These are phyloP conservation scores for Suillus decipiens DNA, from an alignment of 768 basidiomycete species.

Conservation along the genomic window DNA sequence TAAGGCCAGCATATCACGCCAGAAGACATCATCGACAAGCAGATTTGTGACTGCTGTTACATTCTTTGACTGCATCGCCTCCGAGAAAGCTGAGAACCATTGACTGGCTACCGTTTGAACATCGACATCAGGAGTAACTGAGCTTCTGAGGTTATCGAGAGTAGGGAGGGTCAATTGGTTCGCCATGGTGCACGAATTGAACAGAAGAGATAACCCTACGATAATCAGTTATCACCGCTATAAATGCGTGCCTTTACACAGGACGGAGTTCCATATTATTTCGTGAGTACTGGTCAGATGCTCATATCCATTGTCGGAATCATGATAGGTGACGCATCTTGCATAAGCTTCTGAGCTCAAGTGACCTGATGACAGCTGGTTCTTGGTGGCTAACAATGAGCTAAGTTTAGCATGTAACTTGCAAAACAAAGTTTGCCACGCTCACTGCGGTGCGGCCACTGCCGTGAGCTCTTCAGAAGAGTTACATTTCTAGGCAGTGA, in stretches of 20 bases:
- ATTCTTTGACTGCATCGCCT: constrained; percentile 35
- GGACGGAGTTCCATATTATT: not conserved
- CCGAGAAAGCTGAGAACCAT: constrained; percentile 46
- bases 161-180: constrained; percentile 22
- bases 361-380: too few relatives aligned
- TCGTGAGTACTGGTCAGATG: not conserved
- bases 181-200: not conserved
- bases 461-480: not conserved
- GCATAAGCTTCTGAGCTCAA: not conserved
- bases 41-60: constrained; percentile 36
- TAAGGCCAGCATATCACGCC: constrained; percentile 62
- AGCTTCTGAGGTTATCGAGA: constrained; percentile 23
- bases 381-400: too few relatives aligned
- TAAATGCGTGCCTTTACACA: not conserved
- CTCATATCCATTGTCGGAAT: not conserved
- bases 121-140: constrained; percentile 36
- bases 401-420: not conserved
- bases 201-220: not conserved
- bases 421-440: not conserved
- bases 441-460: not conserved
- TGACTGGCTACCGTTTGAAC: constrained; percentile 34
- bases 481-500: not conserved
- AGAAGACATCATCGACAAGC: constrained; percentile 42
- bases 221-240: constrained; percentile 4
- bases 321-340: not conserved